phyloP scores from a whole-genome alignment of 805 yeast genomes.

The Cyberlindnera xylosilytica region DNA sequence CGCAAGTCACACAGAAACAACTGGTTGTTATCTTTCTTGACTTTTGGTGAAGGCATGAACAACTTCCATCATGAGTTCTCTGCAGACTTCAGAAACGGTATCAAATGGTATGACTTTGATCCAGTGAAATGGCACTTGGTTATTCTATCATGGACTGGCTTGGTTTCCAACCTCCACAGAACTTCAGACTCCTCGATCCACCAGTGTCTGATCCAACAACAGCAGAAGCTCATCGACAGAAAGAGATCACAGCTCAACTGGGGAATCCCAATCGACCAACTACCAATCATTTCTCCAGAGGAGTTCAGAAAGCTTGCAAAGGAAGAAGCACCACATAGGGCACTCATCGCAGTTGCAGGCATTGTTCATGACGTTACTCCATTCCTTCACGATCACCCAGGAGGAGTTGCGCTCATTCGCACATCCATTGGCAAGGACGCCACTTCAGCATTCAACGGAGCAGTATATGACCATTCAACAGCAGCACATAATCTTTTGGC shows the following conservation, averaged over 20 bases:
- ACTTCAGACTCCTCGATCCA: conserved; percentile 48
- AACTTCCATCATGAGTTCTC: conserved; percentile 97
- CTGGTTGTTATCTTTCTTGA: conserved; percentile 55
- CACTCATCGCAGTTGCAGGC: conserved; percentile 80
- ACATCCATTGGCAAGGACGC: conserved; percentile 92
- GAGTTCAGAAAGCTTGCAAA: conserved; percentile 40
- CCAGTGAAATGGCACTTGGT: conserved; percentile 77
- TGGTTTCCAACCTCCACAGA: conserved; percentile 55
- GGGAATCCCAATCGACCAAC: conserved; percentile 90
- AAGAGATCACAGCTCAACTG: conserved; percentile 79
- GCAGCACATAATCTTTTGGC: conserved; percentile 90
- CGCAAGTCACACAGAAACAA: conserved; percentile 72
- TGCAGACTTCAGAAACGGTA: conserved; percentile 78
- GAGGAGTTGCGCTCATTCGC: conserved; percentile 75
- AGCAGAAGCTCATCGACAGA: conserved; percentile 75
- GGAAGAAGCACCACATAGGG: conserved; percentile 47
- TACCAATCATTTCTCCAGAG: conserved; percentile 64
- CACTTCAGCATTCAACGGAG: conserved; percentile 91
- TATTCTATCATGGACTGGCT: conserved; percentile 46
- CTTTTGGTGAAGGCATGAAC: conserved; percentile 89
- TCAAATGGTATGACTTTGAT: conserved; percentile 72
- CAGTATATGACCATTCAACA: conserved; percentile 88
- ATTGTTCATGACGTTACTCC: conserved; percentile 93
- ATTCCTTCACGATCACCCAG: conserved; percentile 90
- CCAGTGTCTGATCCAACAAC: conserved; percentile 73